Evolutionary conservation across 2,329 filamentous ascomycete genomes (phyloP).

Genomic region (Cladophialophora chaetospira): DNA sequence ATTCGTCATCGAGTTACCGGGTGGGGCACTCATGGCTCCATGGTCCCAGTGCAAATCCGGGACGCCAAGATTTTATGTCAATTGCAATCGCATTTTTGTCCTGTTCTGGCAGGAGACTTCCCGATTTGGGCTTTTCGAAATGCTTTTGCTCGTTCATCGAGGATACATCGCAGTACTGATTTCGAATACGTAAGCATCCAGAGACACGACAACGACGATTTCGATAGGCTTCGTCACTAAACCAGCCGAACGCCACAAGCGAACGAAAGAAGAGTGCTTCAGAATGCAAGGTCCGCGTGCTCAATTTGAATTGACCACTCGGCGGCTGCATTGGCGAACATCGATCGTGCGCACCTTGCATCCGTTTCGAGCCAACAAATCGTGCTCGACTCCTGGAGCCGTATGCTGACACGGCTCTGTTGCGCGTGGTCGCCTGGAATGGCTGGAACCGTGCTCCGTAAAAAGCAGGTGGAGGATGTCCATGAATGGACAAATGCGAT

Average conservation of each 20-base stretch:
- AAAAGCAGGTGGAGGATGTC: neutral
- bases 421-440: neutral
- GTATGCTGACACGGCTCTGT: slow-evolving; percentile 2
- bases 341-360: slow-evolving; percentile 5
- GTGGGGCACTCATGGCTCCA: no score
- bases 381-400: neutral
- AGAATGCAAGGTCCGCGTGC: neutral
- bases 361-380: neutral
- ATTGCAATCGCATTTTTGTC: neutral
- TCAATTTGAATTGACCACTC: slow-evolving; percentile 1
- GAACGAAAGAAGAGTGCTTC: neutral
- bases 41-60: neutral
- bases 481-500: slow-evolving; percentile 3
- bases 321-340: slow-evolving; percentile 8
- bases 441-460: neutral
- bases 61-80: neutral
- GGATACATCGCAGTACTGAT: slow-evolving; percentile 2
- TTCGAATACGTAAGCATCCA: slow-evolving; percentile 2
- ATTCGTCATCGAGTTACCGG: neutral
- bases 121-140: neutral
- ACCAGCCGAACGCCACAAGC: slow-evolving; percentile 1
- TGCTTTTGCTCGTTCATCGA: neutral
- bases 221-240: neutral
- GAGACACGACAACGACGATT: neutral
- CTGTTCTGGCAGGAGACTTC: neutral